Conservation (phyloP, 352 stramenopile genomes). For the Globisporangium nodosum region DNA sequence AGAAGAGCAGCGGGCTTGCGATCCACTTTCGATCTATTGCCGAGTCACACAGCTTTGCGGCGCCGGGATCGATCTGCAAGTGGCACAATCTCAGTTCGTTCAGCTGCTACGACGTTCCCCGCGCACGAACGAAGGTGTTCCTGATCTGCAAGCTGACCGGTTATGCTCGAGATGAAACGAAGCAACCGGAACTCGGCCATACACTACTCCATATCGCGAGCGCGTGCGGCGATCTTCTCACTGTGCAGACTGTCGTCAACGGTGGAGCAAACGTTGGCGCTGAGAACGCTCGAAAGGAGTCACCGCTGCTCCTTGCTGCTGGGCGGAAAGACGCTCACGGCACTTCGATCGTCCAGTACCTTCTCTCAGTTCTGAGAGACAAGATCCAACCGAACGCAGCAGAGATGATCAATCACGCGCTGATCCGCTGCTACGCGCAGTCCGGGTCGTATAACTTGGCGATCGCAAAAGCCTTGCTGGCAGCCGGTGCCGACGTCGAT, state of each 20-base stretch:
- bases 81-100: constrained; percentile 57
- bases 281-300: constrained; percentile 24
- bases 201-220: constrained; percentile 41
- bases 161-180: constrained; percentile 23
- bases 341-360: constrained; percentile 20
- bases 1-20: background rate
- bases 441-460: constrained; percentile 29
- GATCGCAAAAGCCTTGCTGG: constrained; percentile 33
- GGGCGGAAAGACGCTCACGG: constrained; percentile 33
- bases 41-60: constrained; percentile 19
- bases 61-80: constrained; percentile 22
- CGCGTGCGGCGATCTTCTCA: constrained; percentile 23
- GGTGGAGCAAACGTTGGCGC: constrained; percentile 26
- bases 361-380: constrained; percentile 16
- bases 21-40: constrained; percentile 20
- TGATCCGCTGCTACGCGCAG: constrained; percentile 36
- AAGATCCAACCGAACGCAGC: background rate
- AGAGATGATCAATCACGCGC: constrained; percentile 22
- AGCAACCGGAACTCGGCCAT: constrained; percentile 13
- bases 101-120: constrained; percentile 36
- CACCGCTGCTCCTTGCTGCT: constrained; percentile 32
- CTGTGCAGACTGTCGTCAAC: constrained; percentile 31
- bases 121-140: constrained; percentile 22
- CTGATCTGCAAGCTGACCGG: constrained; percentile 52
- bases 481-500: constrained; percentile 23